A percentile compares a stretch with the other conserved stretches of the same genome.
Evolutionary conservation across 1,284 basidiomycete genomes (phyloP).

Genomic region (Sanguinoderma infundibulare): DNA sequence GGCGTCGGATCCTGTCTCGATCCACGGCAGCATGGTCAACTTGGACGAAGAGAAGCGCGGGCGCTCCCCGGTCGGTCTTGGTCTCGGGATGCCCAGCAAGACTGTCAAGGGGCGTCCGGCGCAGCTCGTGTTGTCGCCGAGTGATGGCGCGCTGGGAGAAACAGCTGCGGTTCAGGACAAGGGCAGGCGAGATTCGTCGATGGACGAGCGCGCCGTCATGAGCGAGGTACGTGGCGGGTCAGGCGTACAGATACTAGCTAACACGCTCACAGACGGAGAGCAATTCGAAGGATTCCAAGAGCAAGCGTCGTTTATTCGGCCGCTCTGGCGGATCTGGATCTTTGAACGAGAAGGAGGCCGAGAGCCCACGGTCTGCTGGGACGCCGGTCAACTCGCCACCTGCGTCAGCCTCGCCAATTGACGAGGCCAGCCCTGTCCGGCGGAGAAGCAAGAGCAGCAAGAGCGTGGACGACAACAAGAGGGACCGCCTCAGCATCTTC

Average conservation of each 20-base stretch:
- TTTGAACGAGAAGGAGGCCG: constrained; percentile 39
- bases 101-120: constrained; percentile 41
- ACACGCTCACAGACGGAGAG: constrained; percentile 47
- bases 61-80: constrained; percentile 22
- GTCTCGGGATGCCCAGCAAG: constrained; percentile 27
- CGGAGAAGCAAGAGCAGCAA: constrained; percentile 54
- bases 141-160: constrained; percentile 58
- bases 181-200: constrained; percentile 36
- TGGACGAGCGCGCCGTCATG: constrained; percentile 61
- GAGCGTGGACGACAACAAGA: constrained; percentile 55
- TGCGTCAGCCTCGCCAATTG: constrained; percentile 30
- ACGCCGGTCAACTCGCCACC: constrained; percentile 22
- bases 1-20: constrained; percentile 36
- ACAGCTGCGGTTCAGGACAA: constrained; percentile 31
- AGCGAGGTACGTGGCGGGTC: constrained; percentile 72
- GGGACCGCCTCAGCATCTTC: constrained; percentile 79
- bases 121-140: constrained; percentile 60
- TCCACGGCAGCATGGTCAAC: constrained; percentile 11
- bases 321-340: constrained; percentile 41
- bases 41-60: constrained; percentile 19
- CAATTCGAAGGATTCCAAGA: constrained; percentile 37
- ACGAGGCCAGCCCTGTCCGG: constrained; percentile 32
- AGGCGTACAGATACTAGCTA: no score
- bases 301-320: constrained; percentile 60
- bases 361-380: constrained; percentile 37